Conservation (phyloP, 2,329 filamentous ascomycete species). For the Nemania sp. region DNA sequence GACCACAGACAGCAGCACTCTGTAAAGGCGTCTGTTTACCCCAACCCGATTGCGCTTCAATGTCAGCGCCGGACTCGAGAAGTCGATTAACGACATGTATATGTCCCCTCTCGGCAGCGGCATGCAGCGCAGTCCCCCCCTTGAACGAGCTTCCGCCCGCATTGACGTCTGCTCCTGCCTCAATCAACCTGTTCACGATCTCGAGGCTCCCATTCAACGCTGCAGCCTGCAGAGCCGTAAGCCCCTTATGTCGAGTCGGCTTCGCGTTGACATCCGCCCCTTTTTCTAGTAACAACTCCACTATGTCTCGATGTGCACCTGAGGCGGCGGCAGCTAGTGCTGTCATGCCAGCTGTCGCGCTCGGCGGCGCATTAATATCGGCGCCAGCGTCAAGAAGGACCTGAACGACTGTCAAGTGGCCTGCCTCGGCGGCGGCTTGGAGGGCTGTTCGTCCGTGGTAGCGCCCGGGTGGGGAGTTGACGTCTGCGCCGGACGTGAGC, state of each 20-base stretch:
- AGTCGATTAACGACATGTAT: slow-evolving; percentile 47
- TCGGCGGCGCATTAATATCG: slow-evolving; percentile 51
- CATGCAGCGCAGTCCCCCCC: slow-evolving; percentile 56
- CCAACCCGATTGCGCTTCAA: slow-evolving; percentile 50
- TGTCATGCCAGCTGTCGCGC: slow-evolving; percentile 53
- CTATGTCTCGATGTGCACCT: slow-evolving; percentile 45
- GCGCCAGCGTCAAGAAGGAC: slow-evolving; percentile 48
- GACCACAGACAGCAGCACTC: slow-evolving; percentile 52
- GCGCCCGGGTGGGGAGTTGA: slow-evolving; percentile 49
- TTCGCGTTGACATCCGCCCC: slow-evolving; percentile 52
- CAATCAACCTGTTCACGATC: slow-evolving; percentile 48
- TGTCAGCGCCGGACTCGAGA: slow-evolving; percentile 52
- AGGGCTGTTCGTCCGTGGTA: slow-evolving; percentile 52
- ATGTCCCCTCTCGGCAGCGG: slow-evolving; percentile 50
- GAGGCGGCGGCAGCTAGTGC: slow-evolving; percentile 54
- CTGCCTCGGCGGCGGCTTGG: slow-evolving; percentile 51
- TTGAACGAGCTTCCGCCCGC: slow-evolving; percentile 50
- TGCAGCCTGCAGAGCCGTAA: slow-evolving; percentile 56
- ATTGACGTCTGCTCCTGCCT: slow-evolving; percentile 50
- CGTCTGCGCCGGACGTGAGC: slow-evolving; percentile 39
- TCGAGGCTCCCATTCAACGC: slow-evolving; percentile 46
- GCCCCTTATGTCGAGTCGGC: slow-evolving; percentile 52
- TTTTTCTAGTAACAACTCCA: slow-evolving; percentile 47
- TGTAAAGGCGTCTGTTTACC: slow-evolving; percentile 51
- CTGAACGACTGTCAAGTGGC: slow-evolving; percentile 45